These are phyloP conservation scores for Farysia itapuensis DNA, from an alignment of 1,284 basidiomycete species.

Conservation along the genomic window DNA sequence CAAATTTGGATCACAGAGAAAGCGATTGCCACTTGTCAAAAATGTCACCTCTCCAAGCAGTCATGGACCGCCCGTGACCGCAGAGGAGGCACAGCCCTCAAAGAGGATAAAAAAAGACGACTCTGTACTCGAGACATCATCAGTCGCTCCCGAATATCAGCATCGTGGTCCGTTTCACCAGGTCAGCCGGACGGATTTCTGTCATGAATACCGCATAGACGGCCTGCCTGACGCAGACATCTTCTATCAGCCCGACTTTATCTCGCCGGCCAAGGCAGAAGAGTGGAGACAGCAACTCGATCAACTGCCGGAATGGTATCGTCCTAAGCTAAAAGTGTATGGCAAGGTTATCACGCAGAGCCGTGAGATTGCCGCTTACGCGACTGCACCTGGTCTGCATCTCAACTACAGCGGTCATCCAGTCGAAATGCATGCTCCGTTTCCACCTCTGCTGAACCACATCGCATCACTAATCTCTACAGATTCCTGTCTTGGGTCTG, in stretches of 20 bases:
- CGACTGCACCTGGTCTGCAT: slow-evolving; percentile 60
- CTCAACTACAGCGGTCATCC: slow-evolving; percentile 62
- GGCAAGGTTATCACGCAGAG: slow-evolving; percentile 64
- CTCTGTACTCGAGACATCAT: background rate
- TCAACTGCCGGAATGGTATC: slow-evolving; percentile 60
- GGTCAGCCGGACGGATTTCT: slow-evolving; percentile 18
- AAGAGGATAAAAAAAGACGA: background rate
- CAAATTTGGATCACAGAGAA: slow-evolving; percentile 20
- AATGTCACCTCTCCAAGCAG: too few species aligned
- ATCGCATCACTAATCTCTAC: slow-evolving; percentile 60
- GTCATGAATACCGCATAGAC: slow-evolving; percentile 7
- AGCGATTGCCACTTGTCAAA: slow-evolving; percentile 8
- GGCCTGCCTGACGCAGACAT: slow-evolving; percentile 59
- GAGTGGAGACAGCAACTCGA: slow-evolving; percentile 62
- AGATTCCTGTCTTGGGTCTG: slow-evolving; percentile 59
- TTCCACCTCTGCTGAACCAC: slow-evolving; percentile 60
- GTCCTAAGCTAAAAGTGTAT: slow-evolving; percentile 65
- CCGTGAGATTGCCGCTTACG: slow-evolving; percentile 60
- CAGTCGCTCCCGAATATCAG: slow-evolving; percentile 14
- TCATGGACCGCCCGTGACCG: background rate
- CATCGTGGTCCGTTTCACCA: slow-evolving; percentile 38
- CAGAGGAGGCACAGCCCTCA: background rate
- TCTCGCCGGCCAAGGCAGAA: slow-evolving; percentile 54
- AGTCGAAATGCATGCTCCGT: slow-evolving; percentile 62
- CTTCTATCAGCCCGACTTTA: slow-evolving; percentile 61